A percentile compares a stretch with the other conserved stretches of the same genome.
Conservation (phyloP, 2,329 filamentous ascomycete species). For the Ophiostoma sp. region DNA sequence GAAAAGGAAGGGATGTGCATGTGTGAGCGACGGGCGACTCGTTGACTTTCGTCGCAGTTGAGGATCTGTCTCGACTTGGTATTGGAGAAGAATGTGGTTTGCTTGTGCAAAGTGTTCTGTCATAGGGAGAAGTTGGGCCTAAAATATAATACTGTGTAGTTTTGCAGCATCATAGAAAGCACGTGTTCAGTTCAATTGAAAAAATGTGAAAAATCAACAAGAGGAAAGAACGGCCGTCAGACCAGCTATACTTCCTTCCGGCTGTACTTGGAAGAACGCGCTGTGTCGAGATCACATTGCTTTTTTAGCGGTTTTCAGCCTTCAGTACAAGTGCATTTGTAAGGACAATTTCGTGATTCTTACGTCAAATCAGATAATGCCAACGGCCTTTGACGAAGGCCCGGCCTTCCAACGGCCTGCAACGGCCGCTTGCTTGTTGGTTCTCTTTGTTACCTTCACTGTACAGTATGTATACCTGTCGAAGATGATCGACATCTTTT, state of each 20-base stretch:
- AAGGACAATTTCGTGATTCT: not conserved
- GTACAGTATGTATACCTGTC: not conserved
- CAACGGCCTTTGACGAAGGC: too few relatives aligned
- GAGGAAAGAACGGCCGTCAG: too few relatives aligned
- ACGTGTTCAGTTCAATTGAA: not conserved
- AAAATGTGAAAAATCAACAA: not conserved
- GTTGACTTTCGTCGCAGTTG: not conserved
- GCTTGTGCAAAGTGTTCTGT: not conserved
- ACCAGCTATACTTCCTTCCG: too few relatives aligned
- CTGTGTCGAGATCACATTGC: not conserved
- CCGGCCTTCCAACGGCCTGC: not conserved
- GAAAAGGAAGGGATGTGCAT: slow-evolving; percentile 1
- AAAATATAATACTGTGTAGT: not conserved
- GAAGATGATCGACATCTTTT: not conserved
- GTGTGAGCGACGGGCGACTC: not conserved
- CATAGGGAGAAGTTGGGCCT: not conserved
- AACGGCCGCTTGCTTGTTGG: not conserved
- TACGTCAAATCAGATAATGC: not conserved
- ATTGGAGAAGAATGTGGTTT: not conserved
- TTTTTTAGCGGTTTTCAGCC: not conserved
- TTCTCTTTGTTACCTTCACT: not conserved
- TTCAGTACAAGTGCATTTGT: too few relatives aligned
- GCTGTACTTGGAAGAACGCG: not conserved
- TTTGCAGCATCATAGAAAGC: not conserved
- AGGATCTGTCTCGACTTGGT: not conserved